Evolutionary conservation across 495 filamentous ascomycete genomes (phyloP), one percentile per base, ranked within the genome.

Genomic region (Bathelium albidoporum): DNA sequence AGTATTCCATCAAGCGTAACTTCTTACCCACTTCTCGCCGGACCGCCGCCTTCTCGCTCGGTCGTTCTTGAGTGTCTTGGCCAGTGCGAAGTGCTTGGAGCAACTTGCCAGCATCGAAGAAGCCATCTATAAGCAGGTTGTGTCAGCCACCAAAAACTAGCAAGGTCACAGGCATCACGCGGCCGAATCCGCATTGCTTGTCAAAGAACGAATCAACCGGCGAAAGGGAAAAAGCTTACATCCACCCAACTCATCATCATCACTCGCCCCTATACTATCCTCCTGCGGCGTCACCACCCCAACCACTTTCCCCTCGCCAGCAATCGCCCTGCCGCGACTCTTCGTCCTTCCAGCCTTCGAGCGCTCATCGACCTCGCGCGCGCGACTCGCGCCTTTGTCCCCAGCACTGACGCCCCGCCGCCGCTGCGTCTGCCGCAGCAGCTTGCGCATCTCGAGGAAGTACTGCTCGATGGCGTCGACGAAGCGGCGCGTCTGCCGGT

Each of bases 41-140:
- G 16, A 80, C 77, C 44, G 74, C 77, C 11, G 76, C 77, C 59
- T 81, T 70, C 65, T 82, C 80, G 20, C 74, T 73, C 14, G 75
- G 68, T 64, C 78, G 77, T 49, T 75, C 63, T 59, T 72, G 73
- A 14, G 75, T 70, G 26, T 71, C 70, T 52, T 70, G 75, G 62
- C 32, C 68, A 68, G 67, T 87, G 72, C 91, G 92, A 31, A 96
- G 82, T 11, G 90, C 91, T 73, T 93, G 89, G 9, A 93, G 80
- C 7, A 96, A 82, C 89, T 95, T 93, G 34, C 91, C 91, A 1
- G 91, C 90, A 76, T 96, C 91, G 76, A 96, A 96, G 80, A 96
- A 96, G 41, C 91, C 91, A 79, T 96, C 91, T 96, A 68, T 39
- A 64, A 66, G 43, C 60, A 67, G 60, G 58, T n/a, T 61, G 32